A percentile compares a stretch with the other conserved stretches of the same genome.
phyloP scores from a whole-genome alignment of 306 rosid species.

The Medicago ruthenica region DNA sequence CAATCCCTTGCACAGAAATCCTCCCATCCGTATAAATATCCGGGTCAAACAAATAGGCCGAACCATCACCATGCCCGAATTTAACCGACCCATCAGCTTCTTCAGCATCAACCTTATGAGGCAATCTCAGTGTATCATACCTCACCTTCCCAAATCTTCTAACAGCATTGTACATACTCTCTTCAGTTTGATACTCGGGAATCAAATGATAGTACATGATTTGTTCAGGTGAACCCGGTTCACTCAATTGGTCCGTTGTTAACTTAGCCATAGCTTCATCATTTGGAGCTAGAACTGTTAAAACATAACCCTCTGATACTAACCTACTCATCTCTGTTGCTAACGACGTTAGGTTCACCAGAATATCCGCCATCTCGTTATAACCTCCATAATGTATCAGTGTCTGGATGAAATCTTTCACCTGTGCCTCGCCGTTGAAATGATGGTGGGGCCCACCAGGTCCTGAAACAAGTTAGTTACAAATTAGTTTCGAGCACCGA shows the following conservation, averaged over 20 bases:
- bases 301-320: constrained; percentile 79
- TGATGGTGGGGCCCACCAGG: constrained; percentile 85
- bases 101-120: constrained; percentile 72
- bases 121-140: constrained; percentile 70
- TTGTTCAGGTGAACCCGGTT: constrained; percentile 89
- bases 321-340: constrained; percentile 81
- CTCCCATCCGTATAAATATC: constrained; percentile 81
- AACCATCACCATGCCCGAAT: constrained; percentile 74
- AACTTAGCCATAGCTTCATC: constrained; percentile 89
- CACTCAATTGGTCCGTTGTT: constrained; percentile 85
- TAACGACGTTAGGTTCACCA: constrained; percentile 74
- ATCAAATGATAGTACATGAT: constrained; percentile 79
- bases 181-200: constrained; percentile 88
- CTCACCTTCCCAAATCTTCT: constrained; percentile 75
- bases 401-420: constrained; percentile 80
- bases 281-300: constrained; percentile 80
- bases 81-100: constrained; percentile 86
- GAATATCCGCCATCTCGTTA: constrained; percentile 84
- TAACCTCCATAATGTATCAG: constrained; percentile 80
- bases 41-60: constrained; percentile 83
- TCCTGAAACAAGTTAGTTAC: constrained; percentile 39
- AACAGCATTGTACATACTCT: constrained; percentile 87
- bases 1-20: constrained; percentile 87
- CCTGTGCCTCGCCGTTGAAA: constrained; percentile 74
- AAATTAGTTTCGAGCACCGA: neutral